Evolutionary conservation across 2,329 filamentous ascomycete species (phyloP).

Genomic region (Tolypocladium cylindrosporum): DNA sequence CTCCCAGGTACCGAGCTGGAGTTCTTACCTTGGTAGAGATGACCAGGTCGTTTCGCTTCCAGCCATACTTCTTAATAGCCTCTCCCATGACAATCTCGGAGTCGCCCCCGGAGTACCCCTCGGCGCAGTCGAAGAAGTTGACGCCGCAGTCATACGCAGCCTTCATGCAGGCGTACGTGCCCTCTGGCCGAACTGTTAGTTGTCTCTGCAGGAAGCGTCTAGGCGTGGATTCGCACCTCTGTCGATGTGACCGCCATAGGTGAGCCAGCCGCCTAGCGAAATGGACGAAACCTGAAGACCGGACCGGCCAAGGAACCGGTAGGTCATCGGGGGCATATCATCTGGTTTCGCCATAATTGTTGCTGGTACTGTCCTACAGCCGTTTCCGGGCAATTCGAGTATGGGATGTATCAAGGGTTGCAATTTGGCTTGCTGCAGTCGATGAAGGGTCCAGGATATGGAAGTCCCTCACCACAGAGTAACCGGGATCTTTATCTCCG

Average conservation of each 20-base stretch:
- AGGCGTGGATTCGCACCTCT: conserved; percentile 37
- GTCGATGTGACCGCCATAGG: conserved; percentile 64
- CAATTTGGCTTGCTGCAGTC: neutral
- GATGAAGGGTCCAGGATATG: neutral
- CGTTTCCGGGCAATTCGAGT: neutral
- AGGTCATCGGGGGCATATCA: conserved; percentile 49
- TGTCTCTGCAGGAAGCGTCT: neutral
- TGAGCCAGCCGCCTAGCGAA: conserved; percentile 62
- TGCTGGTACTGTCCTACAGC: neutral
- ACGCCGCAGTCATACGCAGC: conserved; percentile 49
- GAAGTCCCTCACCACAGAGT: neutral
- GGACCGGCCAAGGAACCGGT: conserved; percentile 60
- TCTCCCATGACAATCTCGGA: conserved; percentile 54
- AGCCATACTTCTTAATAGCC: conserved; percentile 49
- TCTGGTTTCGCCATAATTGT: conserved; percentile 28
- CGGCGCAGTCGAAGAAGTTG: conserved; percentile 55
- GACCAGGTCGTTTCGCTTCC: conserved; percentile 52
- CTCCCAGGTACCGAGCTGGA: neutral
- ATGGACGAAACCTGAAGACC: conserved; percentile 67
- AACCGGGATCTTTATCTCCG: neutral
- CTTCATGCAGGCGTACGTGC: conserved; percentile 49
- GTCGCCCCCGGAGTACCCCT: conserved; percentile 47
- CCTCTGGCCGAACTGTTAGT: conserved; percentile 13
- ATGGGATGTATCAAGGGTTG: neutral
- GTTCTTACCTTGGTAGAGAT: conserved; percentile 45